phyloP scores from a whole-genome alignment of 148 eudicot species.

The Amaranthus palmeri region DNA sequence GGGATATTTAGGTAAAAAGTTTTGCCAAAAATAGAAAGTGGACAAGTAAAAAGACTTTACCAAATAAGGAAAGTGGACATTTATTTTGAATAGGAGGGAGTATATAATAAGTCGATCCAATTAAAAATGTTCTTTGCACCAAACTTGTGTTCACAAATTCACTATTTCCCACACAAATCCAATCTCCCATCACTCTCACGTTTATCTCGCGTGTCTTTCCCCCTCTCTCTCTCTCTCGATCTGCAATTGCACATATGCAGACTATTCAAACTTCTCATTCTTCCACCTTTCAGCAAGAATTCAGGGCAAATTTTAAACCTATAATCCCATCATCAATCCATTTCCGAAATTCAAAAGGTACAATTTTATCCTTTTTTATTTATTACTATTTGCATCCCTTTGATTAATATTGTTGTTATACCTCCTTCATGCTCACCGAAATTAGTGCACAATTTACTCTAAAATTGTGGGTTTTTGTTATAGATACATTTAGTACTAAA shows the following conservation, averaged over 20 bases:
- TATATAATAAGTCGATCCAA: no score
- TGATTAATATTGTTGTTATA: background rate
- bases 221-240: slow-evolving; percentile 4
- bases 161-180: background rate
- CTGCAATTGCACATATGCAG: slow-evolving; percentile 11
- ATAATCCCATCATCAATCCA: background rate
- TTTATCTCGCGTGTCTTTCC: slow-evolving; percentile 2
- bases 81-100: no score
- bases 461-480: background rate
- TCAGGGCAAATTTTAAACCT: background rate
- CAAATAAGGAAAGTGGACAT: no score
- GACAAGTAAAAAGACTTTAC: no score
- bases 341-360: slow-evolving; percentile 15
- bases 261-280: slow-evolving; percentile 1
- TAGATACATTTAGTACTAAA: no score
- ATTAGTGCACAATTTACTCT: background rate
- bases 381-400: background rate
- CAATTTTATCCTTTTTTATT: slow-evolving; percentile 2
- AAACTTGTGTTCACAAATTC: no score
- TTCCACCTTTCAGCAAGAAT: slow-evolving; percentile 4
- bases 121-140: background rate
- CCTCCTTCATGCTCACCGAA: background rate
- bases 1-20: no score
- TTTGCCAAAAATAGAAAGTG: no score
- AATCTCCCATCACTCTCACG: slow-evolving; percentile 3